These are phyloP conservation scores for Cenchrus americanus DNA, from an alignment of 176 grass and related monocot species.

Conservation along the genomic window DNA sequence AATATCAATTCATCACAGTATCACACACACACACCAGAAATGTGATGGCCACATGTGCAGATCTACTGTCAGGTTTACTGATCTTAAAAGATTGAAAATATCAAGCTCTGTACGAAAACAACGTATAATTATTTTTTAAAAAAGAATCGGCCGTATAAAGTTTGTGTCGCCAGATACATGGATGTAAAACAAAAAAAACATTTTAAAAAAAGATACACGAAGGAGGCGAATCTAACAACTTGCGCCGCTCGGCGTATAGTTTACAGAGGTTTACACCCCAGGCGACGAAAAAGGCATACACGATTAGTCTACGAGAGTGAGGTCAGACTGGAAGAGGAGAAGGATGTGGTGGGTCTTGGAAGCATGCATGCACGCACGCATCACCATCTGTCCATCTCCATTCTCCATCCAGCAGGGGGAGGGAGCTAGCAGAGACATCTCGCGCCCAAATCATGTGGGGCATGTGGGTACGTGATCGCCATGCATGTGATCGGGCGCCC, in stretches of 20 bases:
- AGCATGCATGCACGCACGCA: slow-evolving; percentile 15
- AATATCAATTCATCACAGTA: neutral
- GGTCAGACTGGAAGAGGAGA: slow-evolving; percentile 42
- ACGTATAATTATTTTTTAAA: neutral
- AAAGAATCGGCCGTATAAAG: neutral
- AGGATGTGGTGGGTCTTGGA: slow-evolving; percentile 32
- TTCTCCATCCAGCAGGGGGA: neutral
- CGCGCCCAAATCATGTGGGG: slow-evolving; percentile 49
- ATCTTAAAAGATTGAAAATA: no score
- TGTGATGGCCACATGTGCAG: neutral
- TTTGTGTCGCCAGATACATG: neutral
- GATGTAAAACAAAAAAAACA: neutral
- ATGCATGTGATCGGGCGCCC: slow-evolving; percentile 40
- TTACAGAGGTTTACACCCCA: neutral
- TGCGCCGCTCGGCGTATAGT: neutral
- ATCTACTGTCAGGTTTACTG: neutral
- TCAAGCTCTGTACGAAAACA: neutral
- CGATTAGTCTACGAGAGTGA: neutral
- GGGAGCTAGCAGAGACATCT: slow-evolving; percentile 12
- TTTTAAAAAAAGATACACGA: neutral
- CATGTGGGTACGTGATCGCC: slow-evolving; percentile 49
- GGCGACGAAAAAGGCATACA: neutral
- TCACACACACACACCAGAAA: neutral
- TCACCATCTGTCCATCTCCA: neutral
- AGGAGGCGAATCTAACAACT: slow-evolving; percentile 9